Base-by-base conservation (phyloP, 129 eudicot species). In the Lactuca sativa region DNA sequence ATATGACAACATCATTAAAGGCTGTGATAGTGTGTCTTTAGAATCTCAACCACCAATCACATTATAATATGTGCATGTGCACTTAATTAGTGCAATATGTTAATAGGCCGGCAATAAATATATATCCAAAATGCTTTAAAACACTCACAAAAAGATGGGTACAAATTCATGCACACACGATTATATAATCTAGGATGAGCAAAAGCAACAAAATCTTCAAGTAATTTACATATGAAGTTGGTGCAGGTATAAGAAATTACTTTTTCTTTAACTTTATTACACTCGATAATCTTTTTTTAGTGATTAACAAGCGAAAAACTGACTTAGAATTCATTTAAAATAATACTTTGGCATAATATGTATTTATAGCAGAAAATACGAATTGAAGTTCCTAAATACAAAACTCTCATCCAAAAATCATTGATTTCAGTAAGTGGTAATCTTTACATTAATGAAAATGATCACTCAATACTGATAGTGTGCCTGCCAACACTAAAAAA, bases 171-270 rank as follows among this genome's bases (percentile, higher is more conserved):
- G 65, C 59, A 59, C 58, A 66, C 62, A 41, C 67, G 15, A 48
- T 70, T 37, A 47, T 34, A 66, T 70, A 13, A 71, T 53, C 71
- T 21, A 66, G 33, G 6, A 33, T 49, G 62, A 34, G 31, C 15
- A 77, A 56, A 62, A 77, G 52, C 77, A 65, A 44, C 72, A 69
- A 67, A 72, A 78, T 66, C 53, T 38, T 72, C 69, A 41, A 71
- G 62, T 36, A 78, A 51, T 21, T 72, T 7, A 18, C 1, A 18
- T 18, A 52, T 33, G 14, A 62, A 65, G 76, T 11, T 47, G 52
- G 52, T 47, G 49, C 49, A 43, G 12, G 49, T 43, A 43, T 8
- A 43, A 40, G 7, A 43, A 8, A 43, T 1, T 5, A 8, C 10
- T 8, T 43, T 43, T 43, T 43, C 49, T 9, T 47, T 0, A 47